Base-by-base conservation (phyloP, 768 basidiomycete genomes). In the Baorangia bicolor region DNA sequence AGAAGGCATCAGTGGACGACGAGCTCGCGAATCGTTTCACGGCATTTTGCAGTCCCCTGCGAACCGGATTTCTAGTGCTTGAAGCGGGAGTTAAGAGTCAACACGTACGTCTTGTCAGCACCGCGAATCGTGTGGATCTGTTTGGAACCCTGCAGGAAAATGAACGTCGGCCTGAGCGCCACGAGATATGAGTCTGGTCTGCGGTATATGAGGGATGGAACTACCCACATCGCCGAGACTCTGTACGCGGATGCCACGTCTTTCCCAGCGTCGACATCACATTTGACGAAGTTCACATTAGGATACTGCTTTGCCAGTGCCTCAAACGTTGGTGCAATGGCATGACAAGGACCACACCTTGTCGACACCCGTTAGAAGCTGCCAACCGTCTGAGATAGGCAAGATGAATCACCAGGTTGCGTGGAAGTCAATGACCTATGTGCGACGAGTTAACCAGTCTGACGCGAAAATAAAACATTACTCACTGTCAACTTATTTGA, bases 271-370 rank as follows among this genome's bases (percentile, higher is more conserved):
- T 92, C 90, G 18, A 91, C 85, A 63, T 92, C 90, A 61, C 86
- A 88, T 68, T 94, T 94, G 64, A 93, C 67, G 74, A 94, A 94
- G 70, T 90, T 90, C 55, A 87, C 90, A 47, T 79, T 77, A 23
- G 73, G 74, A 67, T 88, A 85, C 62, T 89, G 74, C 63, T 84
- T 86, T 7, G 90, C 79, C 2, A 94, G 74, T 0, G 80, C 73
- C 62, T 92, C 90, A 57, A 80, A 93, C 0, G 77, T 72, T 2
- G 92, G 92, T 4, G 90, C 91, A 59, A 94, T 94, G 39, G 79
- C 78, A 70, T 90, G 89, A 67, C 91, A 94, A 34, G 92, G 92
- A 2, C 88, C 86, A 78, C 91, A 93, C 92, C 90, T 92, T 60
- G 57, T 38, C 37, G 42, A 43, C 16, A 53, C 46, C 8, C 40